These are phyloP conservation scores for Coix lacrymajobi DNA, from an alignment of 176 grass and related monocot genomes.

Conservation along the genomic window DNA sequence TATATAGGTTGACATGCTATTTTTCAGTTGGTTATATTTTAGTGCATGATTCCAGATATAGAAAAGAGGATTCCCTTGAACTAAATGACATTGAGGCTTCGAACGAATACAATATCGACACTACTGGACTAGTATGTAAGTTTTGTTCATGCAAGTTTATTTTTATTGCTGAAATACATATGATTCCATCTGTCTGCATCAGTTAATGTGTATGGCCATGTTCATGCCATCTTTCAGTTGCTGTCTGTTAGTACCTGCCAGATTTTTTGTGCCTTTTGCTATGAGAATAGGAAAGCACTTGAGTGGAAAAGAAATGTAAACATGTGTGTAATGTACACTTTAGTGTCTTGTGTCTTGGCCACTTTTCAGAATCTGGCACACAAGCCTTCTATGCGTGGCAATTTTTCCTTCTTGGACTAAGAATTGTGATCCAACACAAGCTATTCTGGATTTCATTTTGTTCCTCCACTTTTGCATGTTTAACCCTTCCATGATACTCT, in stretches of 20 bases:
- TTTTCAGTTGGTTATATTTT: constrained; percentile 28
- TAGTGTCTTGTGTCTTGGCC: background rate
- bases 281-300: background rate
- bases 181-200: constrained; percentile 1
- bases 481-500: background rate
- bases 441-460: constrained; percentile 8
- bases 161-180: constrained; percentile 8
- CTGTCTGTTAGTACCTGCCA: background rate
- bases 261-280: background rate
- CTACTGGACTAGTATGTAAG: constrained; percentile 95
- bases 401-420: background rate
- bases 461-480: background rate
- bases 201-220: background rate
- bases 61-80: constrained; percentile 71
- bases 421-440: background rate
- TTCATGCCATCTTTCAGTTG: background rate
- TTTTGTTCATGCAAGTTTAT: constrained; percentile 29
- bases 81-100: constrained; percentile 80
- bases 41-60: constrained; percentile 53
- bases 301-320: background rate
- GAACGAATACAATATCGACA: constrained; percentile 74
- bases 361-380: background rate
- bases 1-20: background rate
- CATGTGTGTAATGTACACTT: background rate
- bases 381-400: background rate